Percentiles rank a stretch among this genome's conserved stretches.
Evolutionary conservation across 202 grass and related monocot genomes (phyloP).

Genomic region (Bolboschoenoplectus hybrid): DNA sequence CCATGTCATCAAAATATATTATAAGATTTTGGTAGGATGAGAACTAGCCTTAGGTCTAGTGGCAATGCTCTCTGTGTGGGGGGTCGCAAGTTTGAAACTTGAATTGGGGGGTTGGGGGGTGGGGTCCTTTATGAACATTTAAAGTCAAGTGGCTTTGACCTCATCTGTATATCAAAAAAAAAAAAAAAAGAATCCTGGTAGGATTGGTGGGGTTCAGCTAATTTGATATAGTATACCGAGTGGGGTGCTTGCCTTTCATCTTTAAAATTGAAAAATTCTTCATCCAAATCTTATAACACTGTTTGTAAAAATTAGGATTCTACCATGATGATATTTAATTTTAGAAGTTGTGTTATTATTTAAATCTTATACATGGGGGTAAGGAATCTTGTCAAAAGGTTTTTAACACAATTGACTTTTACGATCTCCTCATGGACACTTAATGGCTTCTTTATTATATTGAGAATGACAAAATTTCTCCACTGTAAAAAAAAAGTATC

Average conservation of each 20-base stretch:
- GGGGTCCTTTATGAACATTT: no score
- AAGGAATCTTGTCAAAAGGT: neutral
- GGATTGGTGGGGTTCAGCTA: neutral
- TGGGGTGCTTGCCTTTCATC: neutral
- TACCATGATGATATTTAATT: neutral
- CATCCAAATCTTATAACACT: neutral
- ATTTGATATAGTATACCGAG: neutral
- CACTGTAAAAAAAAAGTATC: neutral
- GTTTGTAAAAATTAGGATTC: neutral
- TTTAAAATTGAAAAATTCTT: neutral
- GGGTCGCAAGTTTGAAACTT: no score
- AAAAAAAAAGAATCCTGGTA: no score
- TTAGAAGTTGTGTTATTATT: neutral
- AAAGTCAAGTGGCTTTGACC: no score
- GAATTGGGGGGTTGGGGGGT: no score
- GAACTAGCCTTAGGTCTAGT: no score
- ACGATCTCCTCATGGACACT: neutral
- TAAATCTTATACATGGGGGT: neutral
- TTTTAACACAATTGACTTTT: neutral
- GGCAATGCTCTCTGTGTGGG: no score
- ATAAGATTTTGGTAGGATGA: neutral
- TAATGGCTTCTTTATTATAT: slow-evolving; percentile 8
- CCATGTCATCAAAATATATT: neutral
- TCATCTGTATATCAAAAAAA: no score
- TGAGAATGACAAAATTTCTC: neutral